Evolutionary conservation across 1,284 basidiomycete species (phyloP).

Genomic region (Leccinum subspadiceum): DNA sequence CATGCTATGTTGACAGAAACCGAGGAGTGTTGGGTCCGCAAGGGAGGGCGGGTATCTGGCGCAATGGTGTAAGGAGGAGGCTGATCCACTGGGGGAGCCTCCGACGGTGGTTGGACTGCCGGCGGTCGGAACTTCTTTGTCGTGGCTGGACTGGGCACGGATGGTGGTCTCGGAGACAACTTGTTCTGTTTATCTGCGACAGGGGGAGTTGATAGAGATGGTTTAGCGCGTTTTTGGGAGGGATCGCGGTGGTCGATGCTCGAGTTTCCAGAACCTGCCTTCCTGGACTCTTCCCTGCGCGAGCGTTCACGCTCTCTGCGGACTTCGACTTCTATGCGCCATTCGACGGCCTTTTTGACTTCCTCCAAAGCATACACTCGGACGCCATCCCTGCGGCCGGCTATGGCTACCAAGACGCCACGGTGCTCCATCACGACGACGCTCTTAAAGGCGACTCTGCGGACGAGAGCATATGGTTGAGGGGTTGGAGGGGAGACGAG

Average conservation of each 20-base stretch:
- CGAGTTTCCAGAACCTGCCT: slow-evolving; percentile 32
- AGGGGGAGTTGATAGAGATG: slow-evolving; percentile 48
- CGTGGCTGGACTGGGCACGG: slow-evolving; percentile 26
- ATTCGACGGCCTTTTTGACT: slow-evolving; percentile 77
- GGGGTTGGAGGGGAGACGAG: slow-evolving; percentile 66
- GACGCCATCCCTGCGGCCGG: slow-evolving; percentile 77
- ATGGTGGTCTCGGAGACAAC: slow-evolving; percentile 42
- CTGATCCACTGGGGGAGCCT: slow-evolving; percentile 21
- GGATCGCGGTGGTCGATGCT: slow-evolving; percentile 38
- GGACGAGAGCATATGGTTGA: slow-evolving; percentile 75
- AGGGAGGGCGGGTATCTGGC: slow-evolving; percentile 21
- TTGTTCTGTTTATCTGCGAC: slow-evolving; percentile 35
- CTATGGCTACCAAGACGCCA: slow-evolving; percentile 80
- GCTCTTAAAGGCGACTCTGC: slow-evolving; percentile 75
- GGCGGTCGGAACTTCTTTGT: slow-evolving; percentile 35
- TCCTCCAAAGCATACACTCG: slow-evolving; percentile 83
- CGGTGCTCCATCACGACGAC: slow-evolving; percentile 88
- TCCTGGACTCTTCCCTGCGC: slow-evolving; percentile 65
- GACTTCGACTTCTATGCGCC: slow-evolving; percentile 79
- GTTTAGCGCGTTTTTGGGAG: slow-evolving; percentile 44
- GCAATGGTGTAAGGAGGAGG: slow-evolving; percentile 33
- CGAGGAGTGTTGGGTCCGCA: slow-evolving; percentile 27
- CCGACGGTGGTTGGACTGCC: slow-evolving; percentile 34
- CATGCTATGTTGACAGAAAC: slow-evolving; percentile 31
- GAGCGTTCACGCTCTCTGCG: slow-evolving; percentile 67